Evolutionary conservation across 2,329 filamentous ascomycete genomes (phyloP).

Genomic region (Aspergillus latus): DNA sequence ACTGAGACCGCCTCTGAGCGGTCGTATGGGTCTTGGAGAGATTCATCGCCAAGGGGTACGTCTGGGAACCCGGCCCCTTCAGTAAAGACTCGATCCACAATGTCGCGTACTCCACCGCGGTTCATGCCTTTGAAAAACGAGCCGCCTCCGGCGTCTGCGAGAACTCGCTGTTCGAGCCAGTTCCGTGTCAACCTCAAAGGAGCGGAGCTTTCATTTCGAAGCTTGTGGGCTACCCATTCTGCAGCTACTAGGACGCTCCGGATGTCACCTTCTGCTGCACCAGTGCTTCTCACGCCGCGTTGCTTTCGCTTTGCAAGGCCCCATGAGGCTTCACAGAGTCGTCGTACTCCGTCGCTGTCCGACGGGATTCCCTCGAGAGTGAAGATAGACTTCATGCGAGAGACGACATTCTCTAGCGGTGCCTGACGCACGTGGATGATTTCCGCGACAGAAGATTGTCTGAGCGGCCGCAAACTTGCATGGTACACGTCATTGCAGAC

Average conservation of each 20-base stretch:
- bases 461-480: constrained; percentile 77
- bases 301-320: constrained; percentile 62
- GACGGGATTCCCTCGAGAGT: constrained; percentile 84
- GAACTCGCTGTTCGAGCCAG: constrained; percentile 62
- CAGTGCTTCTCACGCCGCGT: constrained; percentile 43
- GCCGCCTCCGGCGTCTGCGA: constrained; percentile 54
- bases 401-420: constrained; percentile 78
- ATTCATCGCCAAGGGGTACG: constrained; percentile 38
- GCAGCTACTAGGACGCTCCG: constrained; percentile 64
- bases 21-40: constrained; percentile 38
- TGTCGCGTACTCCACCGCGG: constrained; percentile 62
- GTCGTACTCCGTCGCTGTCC: constrained; percentile 84
- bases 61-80: constrained; percentile 63
- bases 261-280: constrained; percentile 57
- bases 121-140: constrained; percentile 58
- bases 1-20: constrained; percentile 36
- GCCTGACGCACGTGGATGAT: constrained; percentile 90
- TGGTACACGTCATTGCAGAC: constrained; percentile 99
- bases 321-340: constrained; percentile 65
- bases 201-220: constrained; percentile 47
- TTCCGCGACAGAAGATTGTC: constrained; percentile 82
- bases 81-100: constrained; percentile 65
- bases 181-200: constrained; percentile 52
- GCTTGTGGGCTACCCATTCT: constrained; percentile 64
- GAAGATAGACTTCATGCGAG: constrained; percentile 78